A percentile compares a stretch with the other conserved stretches of the same genome.
Evolutionary conservation across 768 basidiomycete species (phyloP).

Genomic region (Kwoniella bestiolae): DNA sequence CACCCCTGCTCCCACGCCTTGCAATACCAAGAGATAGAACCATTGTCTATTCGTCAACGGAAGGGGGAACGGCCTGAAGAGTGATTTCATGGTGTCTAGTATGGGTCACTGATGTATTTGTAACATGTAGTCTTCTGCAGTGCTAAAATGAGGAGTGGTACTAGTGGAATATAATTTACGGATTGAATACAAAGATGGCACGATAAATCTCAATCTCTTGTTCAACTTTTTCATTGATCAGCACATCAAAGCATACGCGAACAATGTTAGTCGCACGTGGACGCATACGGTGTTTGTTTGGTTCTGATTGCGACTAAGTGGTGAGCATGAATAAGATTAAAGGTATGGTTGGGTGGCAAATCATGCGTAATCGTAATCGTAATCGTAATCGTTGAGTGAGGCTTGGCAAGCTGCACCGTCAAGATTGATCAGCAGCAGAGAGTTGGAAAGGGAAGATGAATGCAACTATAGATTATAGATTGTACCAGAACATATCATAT

Average conservation of each 20-base stretch:
- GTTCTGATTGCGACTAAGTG: conserved; percentile 10
- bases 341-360: conserved; percentile 24
- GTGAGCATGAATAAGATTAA: background rate
- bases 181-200: conserved; percentile 7
- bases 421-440: too few species aligned
- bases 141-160: too few species aligned
- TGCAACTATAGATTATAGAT: background rate
- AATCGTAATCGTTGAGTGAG: background rate
- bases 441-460: conserved; percentile 1
- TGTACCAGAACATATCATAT: conserved; percentile 13
- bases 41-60: conserved; percentile 50
- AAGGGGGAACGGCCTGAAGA: conserved; percentile 54
- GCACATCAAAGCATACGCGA: conserved; percentile 10
- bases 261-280: background rate
- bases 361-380: conserved; percentile 13
- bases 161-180: conserved; percentile 1
- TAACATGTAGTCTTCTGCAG: background rate
- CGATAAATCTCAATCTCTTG: conserved; percentile 11
- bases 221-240: conserved; percentile 1
- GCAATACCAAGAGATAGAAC: conserved; percentile 50
- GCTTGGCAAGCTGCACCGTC: conserved; percentile 12
- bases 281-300: background rate
- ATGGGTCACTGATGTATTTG: background rate
- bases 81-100: conserved; percentile 35
- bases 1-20: conserved; percentile 52